Percentiles rank a stretch among this genome's conserved stretches.
Evolutionary conservation across 2,329 filamentous ascomycete species (phyloP).

Genomic region (Zymoseptoria tritici): DNA sequence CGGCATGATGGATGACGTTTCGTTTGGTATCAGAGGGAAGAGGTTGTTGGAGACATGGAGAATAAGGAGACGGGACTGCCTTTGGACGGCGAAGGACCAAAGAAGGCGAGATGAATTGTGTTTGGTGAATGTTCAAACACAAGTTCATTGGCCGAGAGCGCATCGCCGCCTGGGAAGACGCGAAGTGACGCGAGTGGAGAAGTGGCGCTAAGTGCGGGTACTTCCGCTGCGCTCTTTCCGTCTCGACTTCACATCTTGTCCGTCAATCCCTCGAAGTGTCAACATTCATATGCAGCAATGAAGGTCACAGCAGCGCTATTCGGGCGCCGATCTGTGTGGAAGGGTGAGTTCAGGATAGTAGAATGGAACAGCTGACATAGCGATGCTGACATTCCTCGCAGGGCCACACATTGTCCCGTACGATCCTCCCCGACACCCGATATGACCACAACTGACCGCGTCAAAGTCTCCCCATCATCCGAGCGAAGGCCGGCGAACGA

Average conservation of each 20-base stretch:
- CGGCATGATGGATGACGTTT: conserved; percentile 12
- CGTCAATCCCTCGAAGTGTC: neutral
- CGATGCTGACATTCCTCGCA: conserved; percentile 28
- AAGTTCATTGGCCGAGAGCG: conserved; percentile 3
- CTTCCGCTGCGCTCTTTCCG: conserved; percentile 5
- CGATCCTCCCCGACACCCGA: conserved; percentile 27
- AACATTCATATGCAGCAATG: conserved; percentile 16
- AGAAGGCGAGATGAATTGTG: neutral
- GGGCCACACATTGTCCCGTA: conserved; percentile 66
- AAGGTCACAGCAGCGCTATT: conserved; percentile 24
- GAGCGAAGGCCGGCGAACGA: conserved; percentile 53
- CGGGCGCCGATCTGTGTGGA: conserved; percentile 72
- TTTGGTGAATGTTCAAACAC: conserved; percentile 2
- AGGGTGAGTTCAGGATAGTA: conserved; percentile 51
- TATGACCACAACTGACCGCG: conserved; percentile 4
- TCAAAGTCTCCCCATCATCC: conserved; percentile 55
- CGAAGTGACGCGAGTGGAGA: conserved; percentile 1
- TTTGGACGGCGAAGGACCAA: neutral
- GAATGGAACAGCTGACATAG: neutral
- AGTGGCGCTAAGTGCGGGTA: neutral
- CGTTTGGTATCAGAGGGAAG: neutral
- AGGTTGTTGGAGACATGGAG: neutral
- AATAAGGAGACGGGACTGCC: neutral
- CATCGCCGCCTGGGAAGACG: conserved; percentile 7
- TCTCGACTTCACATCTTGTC: conserved; percentile 8